Evolutionary conservation across 495 filamentous ascomycete genomes (phyloP).

Genomic region (Pyrenula massariospora): DNA sequence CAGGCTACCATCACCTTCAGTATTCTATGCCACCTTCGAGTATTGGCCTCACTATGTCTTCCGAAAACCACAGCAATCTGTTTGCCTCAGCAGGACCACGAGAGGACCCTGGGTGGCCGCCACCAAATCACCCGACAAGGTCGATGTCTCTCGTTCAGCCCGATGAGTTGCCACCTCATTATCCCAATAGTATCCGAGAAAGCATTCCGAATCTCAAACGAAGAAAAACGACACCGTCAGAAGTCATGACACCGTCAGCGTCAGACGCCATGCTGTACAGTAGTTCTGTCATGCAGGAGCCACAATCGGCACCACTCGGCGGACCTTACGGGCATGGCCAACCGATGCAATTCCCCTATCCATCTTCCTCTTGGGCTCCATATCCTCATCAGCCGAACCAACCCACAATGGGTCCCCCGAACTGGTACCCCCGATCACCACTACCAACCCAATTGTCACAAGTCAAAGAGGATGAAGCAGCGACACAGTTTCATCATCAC

Average conservation of each 20-base stretch:
- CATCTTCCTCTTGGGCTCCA: background rate
- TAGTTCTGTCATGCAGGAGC: background rate
- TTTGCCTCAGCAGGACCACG: background rate
- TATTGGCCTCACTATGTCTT: background rate
- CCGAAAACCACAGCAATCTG: background rate
- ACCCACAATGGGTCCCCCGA: background rate
- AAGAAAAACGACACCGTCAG: background rate
- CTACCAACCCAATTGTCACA: background rate
- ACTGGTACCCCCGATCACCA: background rate
- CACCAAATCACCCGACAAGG: background rate
- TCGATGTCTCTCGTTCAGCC: conserved; percentile 1
- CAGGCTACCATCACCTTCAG: background rate
- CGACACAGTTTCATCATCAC: background rate
- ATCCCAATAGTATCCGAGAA: background rate
- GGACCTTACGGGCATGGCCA: background rate
- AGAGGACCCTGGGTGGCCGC: background rate
- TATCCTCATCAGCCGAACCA: background rate
- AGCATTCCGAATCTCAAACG: background rate
- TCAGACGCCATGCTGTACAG: background rate
- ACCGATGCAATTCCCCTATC: background rate
- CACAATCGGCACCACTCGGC: background rate
- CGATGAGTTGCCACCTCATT: background rate
- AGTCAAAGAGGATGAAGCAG: background rate
- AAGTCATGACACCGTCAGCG: background rate
- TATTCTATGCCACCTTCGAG: background rate